Conservation (phyloP, 1,284 basidiomycete genomes). For the Apiotrichum mycotoxinovorans region DNA sequence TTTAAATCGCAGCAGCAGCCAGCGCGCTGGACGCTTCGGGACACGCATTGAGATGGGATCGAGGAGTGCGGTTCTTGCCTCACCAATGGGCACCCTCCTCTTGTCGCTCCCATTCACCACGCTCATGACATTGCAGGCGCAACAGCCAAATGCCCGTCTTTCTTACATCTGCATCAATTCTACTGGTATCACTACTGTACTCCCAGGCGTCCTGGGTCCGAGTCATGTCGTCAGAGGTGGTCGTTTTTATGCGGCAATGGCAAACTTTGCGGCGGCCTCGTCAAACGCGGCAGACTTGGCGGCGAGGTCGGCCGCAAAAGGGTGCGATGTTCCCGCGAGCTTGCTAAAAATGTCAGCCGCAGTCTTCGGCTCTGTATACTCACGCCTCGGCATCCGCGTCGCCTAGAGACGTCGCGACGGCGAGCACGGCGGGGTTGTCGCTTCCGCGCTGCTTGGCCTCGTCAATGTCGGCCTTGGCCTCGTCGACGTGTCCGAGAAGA, state of each 20-base stretch:
- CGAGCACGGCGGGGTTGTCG: conserved; percentile 65
- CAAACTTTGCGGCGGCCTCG: conserved; percentile 63
- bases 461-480: conserved; percentile 77
- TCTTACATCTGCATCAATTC: background rate
- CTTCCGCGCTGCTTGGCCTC: conserved; percentile 61
- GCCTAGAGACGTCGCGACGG: conserved; percentile 65
- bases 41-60: no score
- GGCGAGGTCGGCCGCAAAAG: conserved; percentile 40
- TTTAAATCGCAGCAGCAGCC: no score
- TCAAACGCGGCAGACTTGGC: conserved; percentile 53
- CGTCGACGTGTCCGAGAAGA: conserved; percentile 71
- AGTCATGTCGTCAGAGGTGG: background rate
- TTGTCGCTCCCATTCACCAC: no score
- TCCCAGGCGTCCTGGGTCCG: no score
- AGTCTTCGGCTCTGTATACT: conserved; percentile 34
- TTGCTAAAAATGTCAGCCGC: conserved; percentile 25
- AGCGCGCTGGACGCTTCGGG: no score
- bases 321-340: conserved; percentile 39
- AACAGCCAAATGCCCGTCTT: no score
- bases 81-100: no score
- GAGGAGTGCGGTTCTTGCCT: no score
- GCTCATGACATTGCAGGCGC: no score
- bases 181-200: conserved; percentile 2
- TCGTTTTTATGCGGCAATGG: conserved; percentile 32
- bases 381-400: conserved; percentile 62